phyloP scores from a whole-genome alignment of 257 asterid species.

The Nicotiana tomentosiformis region DNA sequence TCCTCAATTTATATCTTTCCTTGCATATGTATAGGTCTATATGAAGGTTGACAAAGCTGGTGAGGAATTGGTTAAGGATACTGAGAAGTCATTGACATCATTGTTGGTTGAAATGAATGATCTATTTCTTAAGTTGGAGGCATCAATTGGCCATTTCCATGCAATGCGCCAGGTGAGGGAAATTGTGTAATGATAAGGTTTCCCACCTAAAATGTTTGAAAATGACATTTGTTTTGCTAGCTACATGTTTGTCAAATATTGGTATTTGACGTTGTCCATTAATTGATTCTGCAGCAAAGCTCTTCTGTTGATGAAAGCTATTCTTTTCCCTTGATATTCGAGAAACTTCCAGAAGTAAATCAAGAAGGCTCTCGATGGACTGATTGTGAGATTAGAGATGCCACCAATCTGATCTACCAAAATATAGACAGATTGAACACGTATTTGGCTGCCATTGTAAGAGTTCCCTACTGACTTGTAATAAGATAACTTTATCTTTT shows the following conservation, averaged over 20 bases:
- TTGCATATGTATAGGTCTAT: slow-evolving; percentile 47
- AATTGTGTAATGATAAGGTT: background rate
- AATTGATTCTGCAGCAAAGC: slow-evolving; percentile 57
- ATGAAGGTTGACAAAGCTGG: slow-evolving; percentile 77
- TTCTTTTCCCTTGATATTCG: slow-evolving; percentile 73
- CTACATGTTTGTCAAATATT: slow-evolving; percentile 1
- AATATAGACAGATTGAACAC: slow-evolving; percentile 72
- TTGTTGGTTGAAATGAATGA: slow-evolving; percentile 66
- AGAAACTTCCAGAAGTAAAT: slow-evolving; percentile 81
- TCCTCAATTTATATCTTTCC: background rate
- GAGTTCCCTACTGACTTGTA: slow-evolving; percentile 22
- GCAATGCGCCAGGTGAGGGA: slow-evolving; percentile 64
- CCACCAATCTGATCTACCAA: slow-evolving; percentile 65
- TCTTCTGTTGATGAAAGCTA: slow-evolving; percentile 87
- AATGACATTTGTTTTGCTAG: background rate
- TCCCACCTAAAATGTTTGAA: background rate
- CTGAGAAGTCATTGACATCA: slow-evolving; percentile 57
- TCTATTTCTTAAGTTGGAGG: slow-evolving; percentile 71
- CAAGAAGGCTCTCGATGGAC: slow-evolving; percentile 91
- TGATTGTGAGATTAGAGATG: slow-evolving; percentile 74
- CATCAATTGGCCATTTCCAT: slow-evolving; percentile 86
- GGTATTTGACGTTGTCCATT: slow-evolving; percentile 5
- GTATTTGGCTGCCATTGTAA: slow-evolving; percentile 75
- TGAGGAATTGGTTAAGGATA: slow-evolving; percentile 64
- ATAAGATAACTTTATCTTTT: slow-evolving; percentile 4